Evolutionary conservation across 2,329 filamentous ascomycete species (phyloP).

Genomic region (Pleomassaria siparia): DNA sequence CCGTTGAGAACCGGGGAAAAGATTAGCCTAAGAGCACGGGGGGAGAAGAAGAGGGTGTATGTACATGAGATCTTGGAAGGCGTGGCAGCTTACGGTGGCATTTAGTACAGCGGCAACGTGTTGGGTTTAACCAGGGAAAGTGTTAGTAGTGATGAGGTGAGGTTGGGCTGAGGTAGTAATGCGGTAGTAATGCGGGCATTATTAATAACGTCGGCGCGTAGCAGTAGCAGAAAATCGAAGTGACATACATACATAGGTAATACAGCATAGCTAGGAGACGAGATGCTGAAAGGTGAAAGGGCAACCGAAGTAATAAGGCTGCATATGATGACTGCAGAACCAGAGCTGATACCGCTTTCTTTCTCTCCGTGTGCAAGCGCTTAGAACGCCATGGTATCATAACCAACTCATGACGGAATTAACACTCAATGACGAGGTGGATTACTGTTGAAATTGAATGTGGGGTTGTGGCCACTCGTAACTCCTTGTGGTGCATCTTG

Average conservation of each 20-base stretch:
- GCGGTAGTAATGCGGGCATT: not conserved
- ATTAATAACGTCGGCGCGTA: not conserved
- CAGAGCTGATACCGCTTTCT: not conserved
- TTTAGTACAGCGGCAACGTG: constrained; percentile 1
- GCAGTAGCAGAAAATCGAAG: not conserved
- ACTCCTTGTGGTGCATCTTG: not conserved
- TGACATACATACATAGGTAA: no score
- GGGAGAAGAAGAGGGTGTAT: not conserved
- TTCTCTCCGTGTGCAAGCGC: constrained; percentile 17
- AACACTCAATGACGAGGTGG: constrained; percentile 6
- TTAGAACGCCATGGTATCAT: constrained; percentile 11
- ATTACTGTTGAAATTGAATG: constrained; percentile 6
- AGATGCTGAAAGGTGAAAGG: no score
- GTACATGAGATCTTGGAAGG: constrained; percentile 1
- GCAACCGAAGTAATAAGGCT: no score
- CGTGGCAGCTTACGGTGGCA: constrained; percentile 9
- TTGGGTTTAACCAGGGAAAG: not conserved
- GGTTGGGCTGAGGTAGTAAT: not conserved
- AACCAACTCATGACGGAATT: constrained; percentile 5
- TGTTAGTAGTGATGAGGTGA: constrained; percentile 4
- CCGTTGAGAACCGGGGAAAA: not conserved
- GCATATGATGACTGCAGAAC: not conserved
- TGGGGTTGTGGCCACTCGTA: not conserved
- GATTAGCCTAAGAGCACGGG: not conserved
- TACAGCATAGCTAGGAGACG: no score